Percentiles rank a stretch among this genome's conserved stretches.
Evolutionary conservation across 805 yeast species (phyloP).

Genomic region (Candida loeiensis): DNA sequence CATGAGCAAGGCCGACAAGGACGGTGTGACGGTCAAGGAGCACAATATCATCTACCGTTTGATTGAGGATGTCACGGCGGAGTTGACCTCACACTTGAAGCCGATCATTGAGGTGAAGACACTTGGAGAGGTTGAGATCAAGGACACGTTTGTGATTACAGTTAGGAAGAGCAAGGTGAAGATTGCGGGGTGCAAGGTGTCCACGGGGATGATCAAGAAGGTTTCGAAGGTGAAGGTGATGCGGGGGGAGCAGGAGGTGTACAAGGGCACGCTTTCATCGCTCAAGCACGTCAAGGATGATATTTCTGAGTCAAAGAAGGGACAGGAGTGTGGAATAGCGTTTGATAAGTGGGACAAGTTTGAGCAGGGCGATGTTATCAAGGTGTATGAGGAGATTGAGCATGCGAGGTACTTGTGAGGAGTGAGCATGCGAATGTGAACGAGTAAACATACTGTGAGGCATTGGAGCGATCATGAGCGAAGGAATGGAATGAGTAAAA

Average conservation of each 20-base stretch:
- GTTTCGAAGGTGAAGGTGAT: slow-evolving; percentile 55
- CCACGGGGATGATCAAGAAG: slow-evolving; percentile 62
- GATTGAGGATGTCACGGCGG: slow-evolving; percentile 75
- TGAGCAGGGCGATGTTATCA: slow-evolving; percentile 71
- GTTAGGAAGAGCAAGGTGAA: slow-evolving; percentile 51
- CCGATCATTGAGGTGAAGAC: slow-evolving; percentile 67
- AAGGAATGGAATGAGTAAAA: too few species aligned
- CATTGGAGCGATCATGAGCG: too few species aligned
- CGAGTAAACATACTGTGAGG: background rate
- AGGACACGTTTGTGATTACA: slow-evolving; percentile 68
- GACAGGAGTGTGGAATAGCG: slow-evolving; percentile 85
- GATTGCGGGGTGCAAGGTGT: slow-evolving; percentile 87
- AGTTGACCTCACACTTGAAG: slow-evolving; percentile 54
- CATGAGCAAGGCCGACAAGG: slow-evolving; percentile 51
- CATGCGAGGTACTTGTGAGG: slow-evolving; percentile 57
- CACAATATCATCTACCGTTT: slow-evolving; percentile 84
- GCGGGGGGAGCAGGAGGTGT: slow-evolving; percentile 47
- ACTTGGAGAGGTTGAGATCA: slow-evolving; percentile 63
- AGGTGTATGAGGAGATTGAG: slow-evolving; percentile 63
- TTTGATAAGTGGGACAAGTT: slow-evolving; percentile 66
- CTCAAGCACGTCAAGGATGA: slow-evolving; percentile 82
- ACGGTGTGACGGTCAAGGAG: slow-evolving; percentile 55
- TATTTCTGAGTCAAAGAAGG: slow-evolving; percentile 71
- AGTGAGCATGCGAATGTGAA: background rate
- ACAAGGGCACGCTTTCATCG: slow-evolving; percentile 61